Evolutionary conservation across 2,329 filamentous ascomycete species (phyloP), one percentile per base, ranked within the genome.

Genomic region (Tolypocladium guangdongense): DNA sequence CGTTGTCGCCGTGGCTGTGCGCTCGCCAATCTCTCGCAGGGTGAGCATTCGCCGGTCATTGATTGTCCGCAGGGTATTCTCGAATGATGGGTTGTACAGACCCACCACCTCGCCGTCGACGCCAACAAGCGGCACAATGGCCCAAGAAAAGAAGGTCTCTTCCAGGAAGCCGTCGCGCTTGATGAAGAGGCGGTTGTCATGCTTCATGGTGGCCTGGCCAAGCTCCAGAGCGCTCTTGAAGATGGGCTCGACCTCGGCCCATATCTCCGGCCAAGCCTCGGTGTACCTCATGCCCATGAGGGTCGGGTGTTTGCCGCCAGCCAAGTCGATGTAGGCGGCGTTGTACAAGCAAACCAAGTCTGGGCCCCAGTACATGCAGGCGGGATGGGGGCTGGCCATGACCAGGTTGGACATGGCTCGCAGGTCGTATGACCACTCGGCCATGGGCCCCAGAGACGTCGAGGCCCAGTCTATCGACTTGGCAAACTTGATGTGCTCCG

Each of bases 61-160:
- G 56, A 93, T 83, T 62, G 88, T 88, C 22, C 87, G 78, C 24
- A 86, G 72, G 1, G 88, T 93, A 63, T 90, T 90, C 59, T 93
- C 88, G 59, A 91, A 92, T 0, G 84, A 81, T 3, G 88, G 87
- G 62, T 91, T 91, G 65, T 90, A 91, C 0, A 92, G 68, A 2
- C 86, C 88, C 56, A 87, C 81, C 8, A 91, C 86, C 14, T 80
- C 80, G 2, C 88, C 88, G 55, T 90, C 84, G 39, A 78, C 76
- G 3, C 87, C 88, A 1, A 92, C 80, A 57, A 92, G 75, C 0
- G 88, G 88, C 30, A 92, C 85, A 43, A 92, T 83, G 1, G 83
- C 87, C 87, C 87, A 92, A 14, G 85, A 88, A 65, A 92, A 92
- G 64, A 88, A 92, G 0, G 86, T 83, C 64, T 93, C 88, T 66